phyloP scores from a whole-genome alignment of 2,329 filamentous ascomycete genomes.

The Helicocarpus griseus region DNA sequence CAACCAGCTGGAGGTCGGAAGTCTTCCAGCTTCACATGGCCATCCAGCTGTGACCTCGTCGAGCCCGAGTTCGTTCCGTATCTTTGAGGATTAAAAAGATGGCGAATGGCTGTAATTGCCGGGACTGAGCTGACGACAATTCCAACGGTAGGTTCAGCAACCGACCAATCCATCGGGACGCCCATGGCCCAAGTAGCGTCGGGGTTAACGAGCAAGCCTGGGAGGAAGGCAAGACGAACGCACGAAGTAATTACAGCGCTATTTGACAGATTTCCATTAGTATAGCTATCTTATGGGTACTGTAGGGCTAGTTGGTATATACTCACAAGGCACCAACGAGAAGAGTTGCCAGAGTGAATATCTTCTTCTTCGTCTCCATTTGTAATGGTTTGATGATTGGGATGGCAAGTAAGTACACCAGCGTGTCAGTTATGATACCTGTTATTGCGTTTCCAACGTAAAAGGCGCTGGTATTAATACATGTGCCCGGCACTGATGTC shows the following conservation, averaged over 20 bases:
- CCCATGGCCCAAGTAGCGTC: slow-evolving; percentile 3
- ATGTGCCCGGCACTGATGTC: background rate
- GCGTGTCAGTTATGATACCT: slow-evolving; percentile 3
- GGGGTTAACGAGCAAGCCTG: background rate
- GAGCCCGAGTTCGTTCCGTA: background rate
- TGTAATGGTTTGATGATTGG: slow-evolving; percentile 2
- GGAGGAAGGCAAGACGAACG: slow-evolving; percentile 1
- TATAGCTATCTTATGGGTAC: background rate
- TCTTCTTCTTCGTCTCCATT: slow-evolving; percentile 1
- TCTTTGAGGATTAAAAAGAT: background rate
- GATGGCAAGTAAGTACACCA: slow-evolving; percentile 1
- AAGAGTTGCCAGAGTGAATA: background rate
- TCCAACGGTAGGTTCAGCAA: slow-evolving; percentile 2
- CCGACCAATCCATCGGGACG: slow-evolving; percentile 3
- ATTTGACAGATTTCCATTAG: background rate
- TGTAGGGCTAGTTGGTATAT: background rate
- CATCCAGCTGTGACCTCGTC: background rate
- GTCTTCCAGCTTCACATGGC: background rate
- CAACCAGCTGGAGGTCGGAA: background rate
- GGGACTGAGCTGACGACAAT: slow-evolving; percentile 4
- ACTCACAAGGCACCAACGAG: slow-evolving; percentile 4
- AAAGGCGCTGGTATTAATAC: slow-evolving; percentile 2
- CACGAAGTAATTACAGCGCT: slow-evolving; percentile 4
- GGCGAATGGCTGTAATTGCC: slow-evolving; percentile 3
- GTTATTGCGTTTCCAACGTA: slow-evolving; percentile 2